These are phyloP conservation scores for Pyrus communis DNA, from an alignment of 306 rosid species.

Conservation along the genomic window DNA sequence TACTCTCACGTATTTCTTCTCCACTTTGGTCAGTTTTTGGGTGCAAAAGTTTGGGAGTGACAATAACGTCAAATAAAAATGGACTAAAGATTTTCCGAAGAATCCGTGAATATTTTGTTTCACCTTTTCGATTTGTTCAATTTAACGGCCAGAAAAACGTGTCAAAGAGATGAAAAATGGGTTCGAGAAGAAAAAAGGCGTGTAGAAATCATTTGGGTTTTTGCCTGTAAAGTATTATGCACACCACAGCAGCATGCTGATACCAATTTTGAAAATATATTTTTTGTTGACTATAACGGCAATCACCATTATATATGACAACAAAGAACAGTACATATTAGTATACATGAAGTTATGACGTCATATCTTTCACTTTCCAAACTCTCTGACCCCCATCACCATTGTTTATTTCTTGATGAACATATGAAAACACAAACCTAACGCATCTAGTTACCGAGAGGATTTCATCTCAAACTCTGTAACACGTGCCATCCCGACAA, in stretches of 20 bases:
- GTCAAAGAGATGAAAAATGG: no score
- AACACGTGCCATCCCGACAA: neutral
- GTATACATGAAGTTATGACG: neutral
- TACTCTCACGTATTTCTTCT: no score
- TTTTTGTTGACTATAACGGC: no score
- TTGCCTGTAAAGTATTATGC: no score
- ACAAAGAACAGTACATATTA: neutral
- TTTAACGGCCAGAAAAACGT: no score
- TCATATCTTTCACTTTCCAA: neutral
- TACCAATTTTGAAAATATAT: no score
- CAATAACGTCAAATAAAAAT: neutral
- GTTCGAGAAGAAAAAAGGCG: neutral
- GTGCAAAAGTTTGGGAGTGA: no score
- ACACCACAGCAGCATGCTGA: no score
- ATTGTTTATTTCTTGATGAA: conserved; percentile 1
- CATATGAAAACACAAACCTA: neutral
- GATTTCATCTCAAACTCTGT: conserved; percentile 8
- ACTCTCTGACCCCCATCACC: neutral
- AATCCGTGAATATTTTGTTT: no score
- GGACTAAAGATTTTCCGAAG: no score
- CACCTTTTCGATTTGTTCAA: no score
- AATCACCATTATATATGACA: neutral
- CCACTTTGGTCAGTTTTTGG: neutral
- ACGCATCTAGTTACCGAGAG: neutral
- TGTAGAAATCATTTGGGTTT: neutral